phyloP scores from a whole-genome alignment of 768 basidiomycete genomes.

The Podaxis carcinomalis region DNA sequence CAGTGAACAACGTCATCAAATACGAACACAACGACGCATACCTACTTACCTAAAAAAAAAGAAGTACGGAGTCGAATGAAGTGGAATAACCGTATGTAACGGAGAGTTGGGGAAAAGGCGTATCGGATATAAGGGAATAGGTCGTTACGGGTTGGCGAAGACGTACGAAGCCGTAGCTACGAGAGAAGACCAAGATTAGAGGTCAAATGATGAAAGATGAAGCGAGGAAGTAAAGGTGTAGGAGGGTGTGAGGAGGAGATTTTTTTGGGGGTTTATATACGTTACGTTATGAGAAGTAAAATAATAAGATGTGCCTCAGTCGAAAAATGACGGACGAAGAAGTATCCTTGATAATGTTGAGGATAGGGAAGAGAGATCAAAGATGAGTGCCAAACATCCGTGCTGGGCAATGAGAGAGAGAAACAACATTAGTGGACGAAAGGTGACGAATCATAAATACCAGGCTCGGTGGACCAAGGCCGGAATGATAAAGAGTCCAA shows the following conservation, averaged over 20 bases:
- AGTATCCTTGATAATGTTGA: slow-evolving; percentile 10
- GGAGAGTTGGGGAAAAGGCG: slow-evolving; percentile 14
- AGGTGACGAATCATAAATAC: slow-evolving; percentile 10
- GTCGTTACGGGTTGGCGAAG: slow-evolving; percentile 13
- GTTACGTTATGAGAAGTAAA: slow-evolving; percentile 8
- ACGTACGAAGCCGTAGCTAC: slow-evolving; percentile 14
- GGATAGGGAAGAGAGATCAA: slow-evolving; percentile 2
- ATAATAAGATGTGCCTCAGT: slow-evolving; percentile 11
- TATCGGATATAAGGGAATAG: slow-evolving; percentile 15
- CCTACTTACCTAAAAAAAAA: slow-evolving; percentile 43
- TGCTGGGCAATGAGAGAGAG: slow-evolving; percentile 3
- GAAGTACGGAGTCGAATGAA: slow-evolving; percentile 15
- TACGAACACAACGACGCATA: slow-evolving; percentile 27
- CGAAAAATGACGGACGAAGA: not conserved
- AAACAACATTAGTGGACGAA: slow-evolving; percentile 12
- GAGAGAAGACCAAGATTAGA: slow-evolving; percentile 16
- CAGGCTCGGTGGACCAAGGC: slow-evolving; percentile 6
- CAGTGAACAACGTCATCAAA: slow-evolving; percentile 20
- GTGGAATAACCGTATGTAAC: slow-evolving; percentile 12
- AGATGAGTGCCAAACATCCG: slow-evolving; percentile 4
- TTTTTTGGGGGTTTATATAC: slow-evolving; percentile 3
- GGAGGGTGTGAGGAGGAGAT: slow-evolving; percentile 16
- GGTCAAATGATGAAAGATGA: slow-evolving; percentile 29
- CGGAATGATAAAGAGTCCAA: slow-evolving; percentile 10
- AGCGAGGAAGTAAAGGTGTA: slow-evolving; percentile 24